Evolutionary conservation across 371 early-diverging fungal species (phyloP).

Genomic region (Mortierella sp.): DNA sequence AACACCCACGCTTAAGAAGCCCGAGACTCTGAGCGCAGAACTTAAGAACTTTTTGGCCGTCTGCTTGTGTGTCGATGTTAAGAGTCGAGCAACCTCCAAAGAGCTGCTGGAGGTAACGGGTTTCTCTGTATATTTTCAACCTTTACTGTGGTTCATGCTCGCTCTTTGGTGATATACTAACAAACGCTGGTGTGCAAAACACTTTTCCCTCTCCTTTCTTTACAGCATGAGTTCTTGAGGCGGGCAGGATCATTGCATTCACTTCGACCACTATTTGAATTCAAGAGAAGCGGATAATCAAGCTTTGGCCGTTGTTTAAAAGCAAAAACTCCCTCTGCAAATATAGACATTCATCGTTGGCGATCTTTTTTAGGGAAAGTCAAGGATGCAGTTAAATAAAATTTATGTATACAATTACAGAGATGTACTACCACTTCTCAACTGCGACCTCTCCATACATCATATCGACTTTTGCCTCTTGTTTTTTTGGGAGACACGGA

Average conservation of each 20-base stretch:
- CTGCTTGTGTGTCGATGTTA: constrained; percentile 92
- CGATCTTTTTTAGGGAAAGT: background rate
- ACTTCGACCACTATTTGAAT: constrained; percentile 49
- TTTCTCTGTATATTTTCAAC: background rate
- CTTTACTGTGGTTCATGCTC: background rate
- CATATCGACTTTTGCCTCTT: background rate
- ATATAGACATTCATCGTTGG: background rate
- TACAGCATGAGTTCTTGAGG: constrained; percentile 78
- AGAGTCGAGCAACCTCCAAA: constrained; percentile 85
- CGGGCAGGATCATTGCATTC: constrained; percentile 39
- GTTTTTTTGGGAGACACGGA: background rate
- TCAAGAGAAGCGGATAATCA: constrained; percentile 36
- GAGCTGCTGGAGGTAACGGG: constrained; percentile 79
- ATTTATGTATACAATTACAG: background rate
- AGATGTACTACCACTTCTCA: no score
- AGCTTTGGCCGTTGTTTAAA: background rate
- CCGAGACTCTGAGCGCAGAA: constrained; percentile 84
- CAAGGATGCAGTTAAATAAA: constrained; percentile 9
- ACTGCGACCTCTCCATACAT: no score
- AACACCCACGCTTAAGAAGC: constrained; percentile 92
- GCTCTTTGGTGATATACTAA: background rate
- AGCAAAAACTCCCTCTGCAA: background rate
- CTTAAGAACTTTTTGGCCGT: constrained; percentile 91
- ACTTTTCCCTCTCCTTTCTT: constrained; percentile 1
- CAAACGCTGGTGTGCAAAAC: background rate